Percentiles rank a stretch among this genome's conserved stretches.
Conservation (phyloP, 768 basidiomycete species). For the Lyophyllum shimeji region DNA sequence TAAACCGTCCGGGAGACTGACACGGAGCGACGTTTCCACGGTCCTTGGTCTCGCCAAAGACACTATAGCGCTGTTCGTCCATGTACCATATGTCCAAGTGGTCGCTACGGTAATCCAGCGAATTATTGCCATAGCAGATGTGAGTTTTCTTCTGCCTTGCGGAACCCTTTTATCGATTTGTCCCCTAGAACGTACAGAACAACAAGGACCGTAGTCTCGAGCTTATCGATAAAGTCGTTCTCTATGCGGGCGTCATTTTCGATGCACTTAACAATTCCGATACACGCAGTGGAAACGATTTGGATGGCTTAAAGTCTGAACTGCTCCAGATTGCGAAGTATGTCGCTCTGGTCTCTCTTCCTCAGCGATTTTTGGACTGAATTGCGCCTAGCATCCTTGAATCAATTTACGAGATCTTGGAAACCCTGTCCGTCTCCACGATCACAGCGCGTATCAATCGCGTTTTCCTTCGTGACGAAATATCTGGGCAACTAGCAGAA, state of each 20-base stretch:
- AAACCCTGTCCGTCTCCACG: constrained; percentile 11
- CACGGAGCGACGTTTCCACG: background rate
- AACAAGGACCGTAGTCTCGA: constrained; percentile 22
- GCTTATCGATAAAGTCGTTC: constrained; percentile 23
- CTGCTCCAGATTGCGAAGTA: constrained; percentile 1
- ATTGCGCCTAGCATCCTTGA: constrained; percentile 18
- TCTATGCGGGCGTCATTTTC: constrained; percentile 25
- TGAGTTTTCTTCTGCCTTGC: constrained; percentile 2
- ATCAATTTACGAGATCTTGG: constrained; percentile 19
- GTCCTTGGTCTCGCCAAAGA: constrained; percentile 17
- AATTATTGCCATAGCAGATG: constrained; percentile 26
- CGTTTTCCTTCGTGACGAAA: constrained; percentile 20
- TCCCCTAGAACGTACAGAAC: constrained; percentile 20
- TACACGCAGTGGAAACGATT: constrained; percentile 1
- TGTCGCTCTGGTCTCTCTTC: too few relatives aligned
- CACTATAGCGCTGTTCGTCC: constrained; percentile 17
- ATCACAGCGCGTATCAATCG: constrained; percentile 16
- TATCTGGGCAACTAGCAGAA: constrained; percentile 16
- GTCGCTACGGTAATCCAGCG: constrained; percentile 22
- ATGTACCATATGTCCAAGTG: constrained; percentile 26
- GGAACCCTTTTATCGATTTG: background rate
- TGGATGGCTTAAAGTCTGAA: constrained; percentile 20
- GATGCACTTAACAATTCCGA: constrained; percentile 18
- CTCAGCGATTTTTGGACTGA: constrained; percentile 8
- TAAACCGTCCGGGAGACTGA: background rate